Conservation (phyloP, 2,329 filamentous ascomycete species). For the Fusarium sp. region DNA sequence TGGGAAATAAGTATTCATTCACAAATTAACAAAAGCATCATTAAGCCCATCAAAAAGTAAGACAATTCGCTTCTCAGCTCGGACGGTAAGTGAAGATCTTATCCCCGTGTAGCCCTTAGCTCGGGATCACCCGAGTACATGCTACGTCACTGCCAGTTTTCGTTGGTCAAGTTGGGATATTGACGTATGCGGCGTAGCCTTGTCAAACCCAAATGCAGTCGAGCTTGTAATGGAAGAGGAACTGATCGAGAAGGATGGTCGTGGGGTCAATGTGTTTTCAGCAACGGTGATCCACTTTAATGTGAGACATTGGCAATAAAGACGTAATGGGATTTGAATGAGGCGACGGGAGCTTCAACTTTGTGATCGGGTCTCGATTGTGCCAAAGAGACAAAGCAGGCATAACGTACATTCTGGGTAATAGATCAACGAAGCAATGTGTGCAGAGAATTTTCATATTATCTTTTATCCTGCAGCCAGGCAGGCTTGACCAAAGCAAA, state of each 20-base stretch:
- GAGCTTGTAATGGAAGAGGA: conserved; percentile 1
- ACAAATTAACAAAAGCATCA: conserved; percentile 13
- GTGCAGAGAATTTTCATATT: no score
- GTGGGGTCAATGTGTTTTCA: not conserved
- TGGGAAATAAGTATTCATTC: not conserved
- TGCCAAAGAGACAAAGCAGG: no score
- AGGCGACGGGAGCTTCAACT: not conserved
- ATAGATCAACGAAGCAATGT: no score
- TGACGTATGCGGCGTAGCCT: conserved; percentile 19
- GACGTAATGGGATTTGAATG: no score
- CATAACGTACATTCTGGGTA: no score
- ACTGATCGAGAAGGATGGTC: not conserved
- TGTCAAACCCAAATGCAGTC: not conserved
- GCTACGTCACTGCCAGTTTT: conserved; percentile 5
- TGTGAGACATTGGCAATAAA: not conserved
- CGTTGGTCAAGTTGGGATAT: not conserved
- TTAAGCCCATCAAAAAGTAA: not conserved
- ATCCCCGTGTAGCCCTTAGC: conserved; percentile 3
- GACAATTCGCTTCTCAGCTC: conserved; percentile 18
- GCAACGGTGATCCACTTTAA: not conserved
- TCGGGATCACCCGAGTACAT: conserved; percentile 15
- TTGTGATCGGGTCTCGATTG: not conserved
- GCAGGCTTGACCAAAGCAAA: no score
- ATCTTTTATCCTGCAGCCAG: no score
- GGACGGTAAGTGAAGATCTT: conserved; percentile 21